Percentiles rank a stretch among this genome's conserved stretches.
These are phyloP conservation scores for Neofusicoccum laricinum DNA, from an alignment of 2,329 filamentous ascomycete genomes.

Conservation along the genomic window DNA sequence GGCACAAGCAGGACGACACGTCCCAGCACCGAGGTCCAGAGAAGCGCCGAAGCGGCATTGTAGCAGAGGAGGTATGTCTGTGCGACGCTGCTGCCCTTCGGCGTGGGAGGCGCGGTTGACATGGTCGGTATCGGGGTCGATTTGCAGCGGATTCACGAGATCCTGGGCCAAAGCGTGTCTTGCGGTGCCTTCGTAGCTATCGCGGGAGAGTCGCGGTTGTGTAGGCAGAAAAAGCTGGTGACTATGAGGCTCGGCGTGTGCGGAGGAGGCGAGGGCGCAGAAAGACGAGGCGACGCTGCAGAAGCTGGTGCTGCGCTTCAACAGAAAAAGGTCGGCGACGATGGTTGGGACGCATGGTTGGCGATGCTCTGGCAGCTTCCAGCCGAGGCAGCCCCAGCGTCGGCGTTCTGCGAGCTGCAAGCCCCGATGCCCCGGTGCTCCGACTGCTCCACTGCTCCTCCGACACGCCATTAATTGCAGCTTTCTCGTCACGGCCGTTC, in stretches of 20 bases:
- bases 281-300: neutral
- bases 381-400: neutral
- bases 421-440: neutral
- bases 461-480: too few species aligned
- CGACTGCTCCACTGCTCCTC: too few species aligned
- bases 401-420: neutral
- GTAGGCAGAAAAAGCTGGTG: neutral
- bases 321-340: neutral
- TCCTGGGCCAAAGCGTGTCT: too few species aligned
- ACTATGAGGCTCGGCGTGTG: neutral
- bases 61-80: constrained; percentile 75
- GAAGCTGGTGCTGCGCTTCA: neutral
- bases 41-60: constrained; percentile 72
- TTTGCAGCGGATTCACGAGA: neutral
- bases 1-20: constrained; percentile 59
- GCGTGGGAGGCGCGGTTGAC: neutral
- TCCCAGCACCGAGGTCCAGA: constrained; percentile 76
- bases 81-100: neutral
- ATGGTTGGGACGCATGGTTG: neutral
- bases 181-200: too few species aligned
- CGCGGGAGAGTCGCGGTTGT: neutral
- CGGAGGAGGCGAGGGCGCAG: neutral
- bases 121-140: neutral
- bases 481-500: too few species aligned
- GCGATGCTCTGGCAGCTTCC: neutral